Percentiles rank a stretch among this genome's conserved stretches.
These are phyloP conservation scores for Podaxis mareebaensis DNA, from an alignment of 768 basidiomycete species.

Conservation along the genomic window DNA sequence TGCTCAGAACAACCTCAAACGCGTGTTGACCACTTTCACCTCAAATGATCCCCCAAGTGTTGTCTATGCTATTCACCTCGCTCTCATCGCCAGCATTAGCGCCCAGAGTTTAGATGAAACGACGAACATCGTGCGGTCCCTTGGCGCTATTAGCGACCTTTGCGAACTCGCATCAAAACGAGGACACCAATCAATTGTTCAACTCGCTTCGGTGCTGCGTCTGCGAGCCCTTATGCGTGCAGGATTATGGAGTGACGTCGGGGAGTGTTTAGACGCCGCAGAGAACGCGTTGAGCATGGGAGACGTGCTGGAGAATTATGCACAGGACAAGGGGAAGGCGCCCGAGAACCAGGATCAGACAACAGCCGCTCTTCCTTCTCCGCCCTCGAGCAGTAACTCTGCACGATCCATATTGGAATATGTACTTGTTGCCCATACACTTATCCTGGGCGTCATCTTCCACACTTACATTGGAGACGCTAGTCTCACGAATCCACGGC, in stretches of 20 bases:
- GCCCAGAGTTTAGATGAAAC: constrained; percentile 18
- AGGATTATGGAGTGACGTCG: constrained; percentile 53
- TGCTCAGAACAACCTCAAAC: constrained; percentile 58
- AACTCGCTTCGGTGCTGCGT: constrained; percentile 39
- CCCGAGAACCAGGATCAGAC: constrained; percentile 28
- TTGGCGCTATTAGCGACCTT: constrained; percentile 36
- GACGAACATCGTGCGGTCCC: constrained; percentile 25
- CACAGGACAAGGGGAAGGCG: constrained; percentile 1
- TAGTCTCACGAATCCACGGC: constrained; percentile 45
- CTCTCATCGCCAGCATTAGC: constrained; percentile 45
- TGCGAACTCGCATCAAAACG: constrained; percentile 28
- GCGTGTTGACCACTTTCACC: constrained; percentile 45
- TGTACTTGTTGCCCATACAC: constrained; percentile 51
- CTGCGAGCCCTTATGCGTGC: constrained; percentile 58
- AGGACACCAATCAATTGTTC: constrained; percentile 36
- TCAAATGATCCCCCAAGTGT: constrained; percentile 52
- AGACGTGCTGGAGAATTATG: constrained; percentile 37
- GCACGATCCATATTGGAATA: constrained; percentile 23
- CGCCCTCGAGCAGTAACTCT: background rate
- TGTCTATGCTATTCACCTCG: constrained; percentile 56
- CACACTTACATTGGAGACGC: constrained; percentile 60
- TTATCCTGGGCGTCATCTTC: constrained; percentile 62
- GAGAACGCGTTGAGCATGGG: constrained; percentile 53
- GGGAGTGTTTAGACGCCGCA: constrained; percentile 52
- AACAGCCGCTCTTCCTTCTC: constrained; percentile 4